A percentile compares a stretch with the other conserved stretches of the same genome.
phyloP scores from a whole-genome alignment of 257 asterid genomes.

The Forsythia viridissima region DNA sequence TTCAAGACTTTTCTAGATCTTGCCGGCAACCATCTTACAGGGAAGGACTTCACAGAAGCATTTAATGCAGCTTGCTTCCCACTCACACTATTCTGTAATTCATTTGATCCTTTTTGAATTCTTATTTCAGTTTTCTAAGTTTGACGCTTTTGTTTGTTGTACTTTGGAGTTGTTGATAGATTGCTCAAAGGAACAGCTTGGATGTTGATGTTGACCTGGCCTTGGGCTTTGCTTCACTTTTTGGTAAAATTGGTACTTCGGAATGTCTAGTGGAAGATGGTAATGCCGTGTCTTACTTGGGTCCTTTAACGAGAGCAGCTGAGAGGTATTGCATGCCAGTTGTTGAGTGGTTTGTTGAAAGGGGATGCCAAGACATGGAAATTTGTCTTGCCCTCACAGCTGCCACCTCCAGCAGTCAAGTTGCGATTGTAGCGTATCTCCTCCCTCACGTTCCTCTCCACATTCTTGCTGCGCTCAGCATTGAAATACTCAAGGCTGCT shows the following conservation, averaged over 20 bases:
- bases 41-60: conserved; percentile 98
- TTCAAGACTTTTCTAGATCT: conserved; percentile 93
- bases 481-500: conserved; percentile 96
- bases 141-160: background rate
- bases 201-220: conserved; percentile 98
- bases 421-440: conserved; percentile 74
- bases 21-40: conserved; percentile 88
- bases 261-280: conserved; percentile 97
- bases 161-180: conserved; percentile 39
- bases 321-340: conserved; percentile 95
- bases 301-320: conserved; percentile 97
- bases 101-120: conserved; percentile 63
- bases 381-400: conserved; percentile 96
- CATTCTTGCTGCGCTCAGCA: conserved; percentile 86
- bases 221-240: conserved; percentile 93
- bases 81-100: conserved; percentile 92
- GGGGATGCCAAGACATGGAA: conserved; percentile 98
- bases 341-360: conserved; percentile 83
- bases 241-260: conserved; percentile 88
- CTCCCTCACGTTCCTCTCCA: conserved; percentile 96
- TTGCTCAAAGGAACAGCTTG: conserved; percentile 97
- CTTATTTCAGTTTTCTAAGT: background rate
- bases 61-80: conserved; percentile 99
- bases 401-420: conserved; percentile 94
- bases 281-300: conserved; percentile 89